A percentile compares a stretch with the other conserved stretches of the same genome.
Evolutionary conservation across 2,329 filamentous ascomycete genomes (phyloP).

Genomic region (Neopestalotiopsis sp.): DNA sequence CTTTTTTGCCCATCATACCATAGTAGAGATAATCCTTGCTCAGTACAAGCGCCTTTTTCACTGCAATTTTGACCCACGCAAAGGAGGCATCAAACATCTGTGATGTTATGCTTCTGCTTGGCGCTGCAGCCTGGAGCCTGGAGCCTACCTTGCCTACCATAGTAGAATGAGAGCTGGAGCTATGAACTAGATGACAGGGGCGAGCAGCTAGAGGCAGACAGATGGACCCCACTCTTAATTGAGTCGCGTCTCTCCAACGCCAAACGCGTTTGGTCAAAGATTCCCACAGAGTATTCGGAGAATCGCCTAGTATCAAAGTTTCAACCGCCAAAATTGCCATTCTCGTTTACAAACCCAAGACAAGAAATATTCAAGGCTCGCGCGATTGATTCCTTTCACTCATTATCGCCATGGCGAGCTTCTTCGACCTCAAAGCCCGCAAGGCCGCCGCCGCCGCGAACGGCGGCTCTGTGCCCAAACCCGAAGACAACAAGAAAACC

Average conservation of each 20-base stretch:
- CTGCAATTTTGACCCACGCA: too few species aligned
- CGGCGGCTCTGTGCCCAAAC: slow-evolving; percentile 67
- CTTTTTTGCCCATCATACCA: too few species aligned
- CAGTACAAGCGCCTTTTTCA: too few species aligned
- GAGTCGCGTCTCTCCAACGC: slow-evolving; percentile 1
- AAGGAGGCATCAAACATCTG: too few species aligned
- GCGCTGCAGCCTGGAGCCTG: too few species aligned
- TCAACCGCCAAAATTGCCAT: background rate
- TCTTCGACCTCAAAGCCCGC: slow-evolving; percentile 94
- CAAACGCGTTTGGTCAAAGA: slow-evolving; percentile 11
- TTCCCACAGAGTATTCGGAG: background rate
- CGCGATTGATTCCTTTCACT: background rate
- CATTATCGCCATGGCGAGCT: slow-evolving; percentile 72
- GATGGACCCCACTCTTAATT: slow-evolving; percentile 6
- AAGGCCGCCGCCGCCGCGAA: slow-evolving; percentile 77
- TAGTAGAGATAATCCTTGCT: too few species aligned
- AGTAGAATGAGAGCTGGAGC: background rate
- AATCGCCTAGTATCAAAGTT: background rate
- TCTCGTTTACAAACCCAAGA: background rate
- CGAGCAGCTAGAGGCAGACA: background rate
- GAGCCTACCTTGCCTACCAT: too few species aligned
- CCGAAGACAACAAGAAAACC: slow-evolving; percentile 66
- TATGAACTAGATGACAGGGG: background rate
- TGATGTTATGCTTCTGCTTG: background rate
- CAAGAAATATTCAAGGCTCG: background rate